Conservation (phyloP, 2,329 filamentous ascomycete species). For the Stagonosporopsis vannaccii region DNA sequence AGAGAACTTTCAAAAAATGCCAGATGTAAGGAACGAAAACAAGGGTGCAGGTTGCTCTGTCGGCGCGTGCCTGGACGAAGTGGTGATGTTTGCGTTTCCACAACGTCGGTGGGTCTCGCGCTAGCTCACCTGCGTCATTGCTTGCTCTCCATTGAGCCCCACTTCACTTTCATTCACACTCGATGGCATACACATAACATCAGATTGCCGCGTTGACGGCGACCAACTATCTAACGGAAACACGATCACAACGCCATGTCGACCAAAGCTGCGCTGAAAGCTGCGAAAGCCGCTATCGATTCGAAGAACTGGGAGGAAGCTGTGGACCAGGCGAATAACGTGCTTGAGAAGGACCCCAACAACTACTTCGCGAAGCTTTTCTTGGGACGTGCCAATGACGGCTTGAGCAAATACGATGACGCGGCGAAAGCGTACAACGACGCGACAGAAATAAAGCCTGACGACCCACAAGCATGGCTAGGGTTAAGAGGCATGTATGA, state of each 20-base stretch:
- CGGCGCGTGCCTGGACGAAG: constrained; percentile 11
- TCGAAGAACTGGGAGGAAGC: constrained; percentile 81
- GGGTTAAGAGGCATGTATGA: constrained; percentile 88
- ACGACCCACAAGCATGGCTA: constrained; percentile 88
- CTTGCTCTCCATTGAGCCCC: constrained; percentile 23
- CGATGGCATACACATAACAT: constrained; percentile 35
- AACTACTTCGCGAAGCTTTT: constrained; percentile 93
- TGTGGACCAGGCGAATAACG: constrained; percentile 69
- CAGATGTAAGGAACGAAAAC: constrained; percentile 6
- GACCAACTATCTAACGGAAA: not conserved
- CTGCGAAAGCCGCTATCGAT: constrained; percentile 79
- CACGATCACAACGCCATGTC: constrained; percentile 33
- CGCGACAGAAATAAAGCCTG: constrained; percentile 74
- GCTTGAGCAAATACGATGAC: constrained; percentile 72
- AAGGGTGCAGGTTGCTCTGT: not conserved
- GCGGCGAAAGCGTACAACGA: constrained; percentile 78
- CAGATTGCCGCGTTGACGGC: constrained; percentile 22
- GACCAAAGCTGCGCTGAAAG: constrained; percentile 78
- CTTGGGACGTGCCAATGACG: constrained; percentile 83
- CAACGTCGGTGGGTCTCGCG: constrained; percentile 37
- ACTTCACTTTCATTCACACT: constrained; percentile 17
- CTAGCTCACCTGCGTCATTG: constrained; percentile 37
- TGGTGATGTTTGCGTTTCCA: constrained; percentile 32
- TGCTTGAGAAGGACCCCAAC: constrained; percentile 75
- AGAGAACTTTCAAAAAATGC: not conserved